Percentiles rank a stretch among this genome's conserved stretches.
Conservation (phyloP, 2,329 filamentous ascomycete genomes). For the Alternaria metachromatica region DNA sequence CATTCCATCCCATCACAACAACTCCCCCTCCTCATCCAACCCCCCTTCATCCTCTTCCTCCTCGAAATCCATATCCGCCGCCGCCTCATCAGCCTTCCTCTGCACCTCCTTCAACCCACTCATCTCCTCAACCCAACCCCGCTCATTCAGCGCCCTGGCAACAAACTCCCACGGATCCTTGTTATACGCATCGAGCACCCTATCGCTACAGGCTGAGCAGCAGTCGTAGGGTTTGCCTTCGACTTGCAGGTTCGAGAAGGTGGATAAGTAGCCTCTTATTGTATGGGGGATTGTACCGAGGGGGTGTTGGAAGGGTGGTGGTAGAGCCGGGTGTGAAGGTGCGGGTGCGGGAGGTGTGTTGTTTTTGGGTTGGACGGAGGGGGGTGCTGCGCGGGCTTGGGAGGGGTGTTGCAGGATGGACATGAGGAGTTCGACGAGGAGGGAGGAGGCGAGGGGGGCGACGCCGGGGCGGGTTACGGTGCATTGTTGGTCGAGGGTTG, state of each 20-base stretch:
- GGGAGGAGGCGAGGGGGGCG: slow-evolving; percentile 87
- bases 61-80: slow-evolving; percentile 63
- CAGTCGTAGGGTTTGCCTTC: slow-evolving; percentile 77
- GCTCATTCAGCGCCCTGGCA: slow-evolving; percentile 74
- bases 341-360: slow-evolving; percentile 11
- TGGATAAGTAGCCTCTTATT: slow-evolving; percentile 77
- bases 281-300: slow-evolving; percentile 78
- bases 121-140: slow-evolving; percentile 79
- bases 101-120: slow-evolving; percentile 69
- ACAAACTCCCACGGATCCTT: slow-evolving; percentile 78
- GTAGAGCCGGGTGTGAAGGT: slow-evolving; percentile 35
- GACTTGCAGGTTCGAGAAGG: slow-evolving; percentile 76
- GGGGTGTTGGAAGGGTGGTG: slow-evolving; percentile 61
- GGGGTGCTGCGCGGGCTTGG: slow-evolving; percentile 38
- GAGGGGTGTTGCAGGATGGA: slow-evolving; percentile 77
- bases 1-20: slow-evolving; percentile 32
- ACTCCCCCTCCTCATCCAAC: slow-evolving; percentile 64
- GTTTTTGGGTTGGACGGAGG: slow-evolving; percentile 9
- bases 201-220: slow-evolving; percentile 80
- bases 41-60: slow-evolving; percentile 54
- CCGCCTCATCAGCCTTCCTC: slow-evolving; percentile 55
- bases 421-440: slow-evolving; percentile 87
- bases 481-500: slow-evolving; percentile 96
- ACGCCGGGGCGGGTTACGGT: slow-evolving; percentile 94
- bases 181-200: slow-evolving; percentile 72